Conservation (phyloP, 2,329 filamentous ascomycete species). For the Cladosporium austrohemisphaericum region DNA sequence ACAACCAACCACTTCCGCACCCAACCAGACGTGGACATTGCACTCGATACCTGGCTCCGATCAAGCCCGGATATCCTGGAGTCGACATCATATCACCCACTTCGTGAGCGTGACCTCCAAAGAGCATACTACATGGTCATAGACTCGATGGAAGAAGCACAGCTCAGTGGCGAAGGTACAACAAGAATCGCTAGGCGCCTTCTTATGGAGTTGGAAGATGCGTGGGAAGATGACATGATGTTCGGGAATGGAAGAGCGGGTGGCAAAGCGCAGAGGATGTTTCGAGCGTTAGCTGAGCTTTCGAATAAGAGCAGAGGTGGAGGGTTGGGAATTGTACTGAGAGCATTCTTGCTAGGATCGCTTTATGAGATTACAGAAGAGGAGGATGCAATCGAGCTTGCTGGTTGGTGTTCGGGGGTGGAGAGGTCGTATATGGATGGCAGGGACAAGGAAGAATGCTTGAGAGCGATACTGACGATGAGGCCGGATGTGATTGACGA, state of each 20-base stretch:
- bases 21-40: conserved; percentile 4
- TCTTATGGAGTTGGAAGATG: neutral
- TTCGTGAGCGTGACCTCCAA: conserved; percentile 1
- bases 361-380: conserved; percentile 7
- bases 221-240: conserved; percentile 1
- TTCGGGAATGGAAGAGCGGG: neutral
- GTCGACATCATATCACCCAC: neutral
- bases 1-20: conserved; percentile 4
- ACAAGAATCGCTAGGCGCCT: neutral
- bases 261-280: neutral
- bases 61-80: conserved; percentile 3
- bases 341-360: conserved; percentile 7
- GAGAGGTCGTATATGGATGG: conserved; percentile 2
- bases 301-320: neutral
- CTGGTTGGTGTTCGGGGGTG: conserved; percentile 7
- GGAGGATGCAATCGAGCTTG: neutral
- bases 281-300: conserved; percentile 9
- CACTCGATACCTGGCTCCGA: conserved; percentile 10
- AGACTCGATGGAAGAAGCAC: neutral
- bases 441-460: conserved; percentile 9
- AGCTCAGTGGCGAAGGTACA: neutral
- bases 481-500: conserved; percentile 7
- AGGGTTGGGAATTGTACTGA: neutral
- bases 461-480: neutral
- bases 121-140: conserved; percentile 1